Percentiles rank a stretch among this genome's conserved stretches.
Conservation (phyloP, 768 basidiomycete genomes). For the Favolaschia claudopus region DNA sequence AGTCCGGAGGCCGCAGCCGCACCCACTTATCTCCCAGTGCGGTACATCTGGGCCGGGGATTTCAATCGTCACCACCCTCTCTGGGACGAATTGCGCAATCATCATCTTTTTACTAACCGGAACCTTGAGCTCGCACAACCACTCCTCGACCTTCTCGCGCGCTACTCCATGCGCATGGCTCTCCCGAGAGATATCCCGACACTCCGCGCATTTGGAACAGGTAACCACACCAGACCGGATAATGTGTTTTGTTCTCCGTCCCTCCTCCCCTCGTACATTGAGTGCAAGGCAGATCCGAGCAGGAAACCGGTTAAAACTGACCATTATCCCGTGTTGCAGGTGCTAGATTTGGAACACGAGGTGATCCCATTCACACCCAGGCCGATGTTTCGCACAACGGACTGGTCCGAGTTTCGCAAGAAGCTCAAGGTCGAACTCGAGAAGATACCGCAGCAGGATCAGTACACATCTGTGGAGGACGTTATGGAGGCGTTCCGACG, state of each 20-base stretch:
- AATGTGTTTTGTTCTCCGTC: not conserved
- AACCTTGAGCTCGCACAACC: constrained; percentile 9
- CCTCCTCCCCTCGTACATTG: not conserved
- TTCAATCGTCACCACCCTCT: constrained; percentile 49
- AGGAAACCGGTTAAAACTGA: not conserved
- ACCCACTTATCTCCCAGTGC: not conserved
- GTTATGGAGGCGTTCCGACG: no score
- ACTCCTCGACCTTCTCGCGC: constrained; percentile 18
- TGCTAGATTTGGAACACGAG: no score
- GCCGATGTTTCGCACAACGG: no score
- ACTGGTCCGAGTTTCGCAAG: no score
- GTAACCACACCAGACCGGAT: not conserved
- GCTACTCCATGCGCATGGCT: not conserved
- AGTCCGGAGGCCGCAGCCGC: not conserved
- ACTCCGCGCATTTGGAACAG: not conserved
- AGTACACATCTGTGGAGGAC: no score
- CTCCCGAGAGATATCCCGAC: constrained; percentile 1
- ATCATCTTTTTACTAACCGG: constrained; percentile 31
- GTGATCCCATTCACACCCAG: no score
- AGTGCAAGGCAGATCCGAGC: not conserved
- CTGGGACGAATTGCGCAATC: constrained; percentile 45
- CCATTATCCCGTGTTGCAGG: no score
- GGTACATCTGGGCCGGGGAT: constrained; percentile 40
- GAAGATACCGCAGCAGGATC: no score
- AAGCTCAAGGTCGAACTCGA: no score